Base-by-base conservation (phyloP, 306 rosid species). In the Phaseolus lunatus region DNA sequence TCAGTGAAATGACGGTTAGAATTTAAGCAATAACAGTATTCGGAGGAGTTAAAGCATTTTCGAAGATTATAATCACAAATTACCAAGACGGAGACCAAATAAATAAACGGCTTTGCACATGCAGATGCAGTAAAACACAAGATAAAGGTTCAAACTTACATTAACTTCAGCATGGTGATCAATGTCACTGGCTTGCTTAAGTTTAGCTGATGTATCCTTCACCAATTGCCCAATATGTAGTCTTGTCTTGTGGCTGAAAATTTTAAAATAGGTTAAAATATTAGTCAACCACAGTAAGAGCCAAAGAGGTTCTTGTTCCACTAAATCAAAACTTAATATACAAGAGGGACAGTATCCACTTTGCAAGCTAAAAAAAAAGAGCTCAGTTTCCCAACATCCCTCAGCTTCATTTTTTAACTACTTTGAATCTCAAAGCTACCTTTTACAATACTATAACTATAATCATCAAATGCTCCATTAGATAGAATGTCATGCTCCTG, bases 191-290 rank as follows among this genome's bases (percentile, higher is more conserved):
- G 97, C 98, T 89, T 85, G 96, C 79, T 95, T 95, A 86, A 95
- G 98, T 72, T 89, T 95, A 43, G 90, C 91, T 10, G 98, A 95
- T 47, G 98, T 95, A 70, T 95, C 97, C 81, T 95, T 95, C 87
- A 95, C 98, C 90, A 92, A 83, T 53, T 92, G 92, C 85, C 98
- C 98, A 80, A 95, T 92, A 81, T 95, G 97, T 43, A 81, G 87
- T 83, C 98, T 90, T 57, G 97, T 90, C 91, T 95, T 95, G 84
- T 87, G 98, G 87, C 98, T 95, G 92, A 80, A 88, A 82, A 70
- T 73, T 72, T 3, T 66, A 65, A 73, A 78, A 66, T 37, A 37
- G 8, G 33, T 1, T 18, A 7, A 50, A 18, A 50, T 12, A 43
- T 43, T 7, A 50, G 3, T 27, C 68, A 23, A 57, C 54, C 70